Evolutionary conservation across 306 rosid genomes (phyloP).

Genomic region (Fragaria vesca): DNA sequence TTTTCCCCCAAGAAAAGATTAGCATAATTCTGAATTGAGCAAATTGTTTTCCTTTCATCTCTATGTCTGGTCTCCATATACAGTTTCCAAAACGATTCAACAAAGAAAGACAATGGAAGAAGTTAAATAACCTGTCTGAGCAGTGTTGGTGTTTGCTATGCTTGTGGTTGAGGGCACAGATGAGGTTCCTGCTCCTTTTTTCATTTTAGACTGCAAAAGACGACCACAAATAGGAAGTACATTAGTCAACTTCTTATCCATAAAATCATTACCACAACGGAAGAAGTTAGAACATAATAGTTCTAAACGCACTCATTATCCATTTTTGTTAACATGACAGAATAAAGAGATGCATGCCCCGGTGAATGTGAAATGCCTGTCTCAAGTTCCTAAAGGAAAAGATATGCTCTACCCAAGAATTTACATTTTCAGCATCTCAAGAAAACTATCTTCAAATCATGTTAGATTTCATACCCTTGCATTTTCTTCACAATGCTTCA

Average conservation of each 20-base stretch:
- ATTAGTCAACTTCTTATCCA: conserved; percentile 4
- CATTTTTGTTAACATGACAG: neutral
- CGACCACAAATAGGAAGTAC: conserved; percentile 6
- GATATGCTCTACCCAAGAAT: conserved; percentile 2
- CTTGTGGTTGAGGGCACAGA: conserved; percentile 35
- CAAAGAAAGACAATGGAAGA: conserved; percentile 10
- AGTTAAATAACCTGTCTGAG: conserved; percentile 52
- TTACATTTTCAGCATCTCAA: neutral
- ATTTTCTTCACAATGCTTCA: conserved; percentile 92
- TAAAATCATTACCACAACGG: neutral
- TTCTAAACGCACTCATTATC: neutral
- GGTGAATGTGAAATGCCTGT: conserved; percentile 3
- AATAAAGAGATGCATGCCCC: conserved; percentile 14
- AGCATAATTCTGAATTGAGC: neutral
- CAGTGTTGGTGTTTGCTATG: conserved; percentile 31
- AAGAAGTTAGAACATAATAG: neutral
- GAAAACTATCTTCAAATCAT: conserved; percentile 9
- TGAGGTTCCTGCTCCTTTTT: conserved; percentile 70
- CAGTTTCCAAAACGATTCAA: neutral
- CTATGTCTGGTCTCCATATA: neutral
- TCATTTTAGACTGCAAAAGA: conserved; percentile 73
- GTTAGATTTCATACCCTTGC: conserved; percentile 64
- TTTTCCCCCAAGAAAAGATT: neutral
- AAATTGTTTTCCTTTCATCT: conserved; percentile 1
- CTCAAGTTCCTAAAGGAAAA: conserved; percentile 3